phyloP scores from a whole-genome alignment of 352 stramenopile genomes.

The Globisporangium cylindrosporum region DNA sequence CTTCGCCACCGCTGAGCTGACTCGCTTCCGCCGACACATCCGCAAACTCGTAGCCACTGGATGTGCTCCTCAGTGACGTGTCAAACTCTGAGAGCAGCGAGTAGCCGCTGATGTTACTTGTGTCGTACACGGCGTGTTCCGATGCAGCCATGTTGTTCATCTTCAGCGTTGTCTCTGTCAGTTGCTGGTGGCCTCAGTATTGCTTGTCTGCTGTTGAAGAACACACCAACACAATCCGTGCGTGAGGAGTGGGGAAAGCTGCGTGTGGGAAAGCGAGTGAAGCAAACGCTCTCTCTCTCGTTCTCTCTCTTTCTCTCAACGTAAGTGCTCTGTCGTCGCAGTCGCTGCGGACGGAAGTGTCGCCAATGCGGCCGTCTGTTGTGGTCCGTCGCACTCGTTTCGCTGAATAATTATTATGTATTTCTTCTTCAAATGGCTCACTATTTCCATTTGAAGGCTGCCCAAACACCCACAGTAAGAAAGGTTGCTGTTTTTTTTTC shows the following conservation, averaged over 20 bases:
- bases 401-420: not conserved
- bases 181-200: not conserved
- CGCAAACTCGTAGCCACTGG: constrained; percentile 6
- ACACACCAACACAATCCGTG: not conserved
- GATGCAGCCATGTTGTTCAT: constrained; percentile 1
- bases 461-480: not conserved
- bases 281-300: not conserved
- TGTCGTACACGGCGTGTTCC: not conserved
- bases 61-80: not conserved
- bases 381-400: not conserved
- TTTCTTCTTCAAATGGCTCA: not conserved
- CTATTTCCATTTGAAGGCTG: not conserved
- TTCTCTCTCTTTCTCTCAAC: not conserved
- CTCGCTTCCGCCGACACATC: constrained; percentile 4
- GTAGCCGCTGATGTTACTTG: not conserved
- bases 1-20: not conserved
- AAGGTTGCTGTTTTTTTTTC: no score
- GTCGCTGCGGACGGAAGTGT: not conserved
- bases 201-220: not conserved
- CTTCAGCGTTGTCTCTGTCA: not conserved
- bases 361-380: not conserved
- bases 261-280: not conserved
- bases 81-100: not conserved
- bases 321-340: not conserved
- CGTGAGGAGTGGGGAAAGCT: not conserved